These are phyloP conservation scores for Candida boidinii DNA, from an alignment of 805 yeast genomes.

Conservation along the genomic window DNA sequence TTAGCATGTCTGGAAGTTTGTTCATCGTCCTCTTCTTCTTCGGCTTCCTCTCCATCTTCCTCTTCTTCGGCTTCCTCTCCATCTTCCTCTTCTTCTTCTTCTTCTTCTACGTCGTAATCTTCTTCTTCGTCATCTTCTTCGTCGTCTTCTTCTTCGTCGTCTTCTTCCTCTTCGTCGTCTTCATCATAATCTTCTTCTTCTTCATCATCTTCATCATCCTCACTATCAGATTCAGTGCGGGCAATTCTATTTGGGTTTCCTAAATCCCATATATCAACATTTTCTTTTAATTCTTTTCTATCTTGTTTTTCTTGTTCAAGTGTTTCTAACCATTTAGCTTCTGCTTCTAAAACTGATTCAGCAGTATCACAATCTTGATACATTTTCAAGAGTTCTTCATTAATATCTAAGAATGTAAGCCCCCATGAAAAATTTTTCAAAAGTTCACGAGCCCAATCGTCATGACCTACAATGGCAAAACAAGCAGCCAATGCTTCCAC, in stretches of 20 bases:
- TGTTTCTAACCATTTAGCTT: conserved; percentile 62
- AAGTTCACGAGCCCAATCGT: conserved; percentile 79
- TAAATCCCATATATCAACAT: conserved; percentile 64
- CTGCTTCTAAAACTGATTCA: conserved; percentile 62
- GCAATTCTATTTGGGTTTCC: conserved; percentile 61
- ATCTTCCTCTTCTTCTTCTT: conserved; percentile 9
- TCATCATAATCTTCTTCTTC: conserved; percentile 21
- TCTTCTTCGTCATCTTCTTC: conserved; percentile 6
- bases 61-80: conserved; percentile 8
- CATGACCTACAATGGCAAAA: conserved; percentile 85
- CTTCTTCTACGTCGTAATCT: conserved; percentile 20
- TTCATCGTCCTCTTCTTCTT: conserved; percentile 7
- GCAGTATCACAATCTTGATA: conserved; percentile 79
- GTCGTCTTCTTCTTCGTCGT: conserved; percentile 5
- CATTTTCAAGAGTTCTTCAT: conserved; percentile 64
- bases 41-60: conserved; percentile 5
- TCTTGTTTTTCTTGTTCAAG: conserved; percentile 60
- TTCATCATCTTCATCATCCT: conserved; percentile 12
- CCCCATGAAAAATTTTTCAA: conserved; percentile 91
- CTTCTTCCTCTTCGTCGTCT: conserved; percentile 11
- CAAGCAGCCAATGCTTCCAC: conserved; percentile 98
- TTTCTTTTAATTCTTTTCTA: conserved; percentile 43
- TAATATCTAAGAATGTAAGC: conserved; percentile 72
- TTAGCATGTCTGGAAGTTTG: not conserved
- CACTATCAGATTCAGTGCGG: conserved; percentile 15